These are phyloP conservation scores for Groenewaldozyma salmanticensis DNA, from an alignment of 805 yeast genomes.

Conservation along the genomic window DNA sequence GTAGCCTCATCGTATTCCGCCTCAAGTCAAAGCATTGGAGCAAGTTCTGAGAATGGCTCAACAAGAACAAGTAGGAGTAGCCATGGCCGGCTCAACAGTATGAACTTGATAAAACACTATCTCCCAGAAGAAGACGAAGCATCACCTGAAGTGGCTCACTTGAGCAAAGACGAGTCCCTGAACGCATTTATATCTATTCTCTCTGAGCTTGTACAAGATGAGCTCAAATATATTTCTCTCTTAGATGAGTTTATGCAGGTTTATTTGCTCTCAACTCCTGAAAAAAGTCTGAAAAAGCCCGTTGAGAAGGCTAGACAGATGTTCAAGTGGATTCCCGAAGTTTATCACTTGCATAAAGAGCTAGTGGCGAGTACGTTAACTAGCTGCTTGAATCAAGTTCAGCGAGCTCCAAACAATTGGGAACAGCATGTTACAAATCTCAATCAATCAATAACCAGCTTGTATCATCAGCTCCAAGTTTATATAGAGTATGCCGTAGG, in stretches of 20 bases:
- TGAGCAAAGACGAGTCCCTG: background rate
- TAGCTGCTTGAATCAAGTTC: slow-evolving; percentile 7
- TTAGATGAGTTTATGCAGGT: slow-evolving; percentile 10
- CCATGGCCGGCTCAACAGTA: slow-evolving; percentile 6
- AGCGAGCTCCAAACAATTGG: slow-evolving; percentile 5
- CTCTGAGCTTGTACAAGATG: background rate
- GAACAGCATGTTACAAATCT: slow-evolving; percentile 7
- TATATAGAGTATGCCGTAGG: slow-evolving; percentile 15
- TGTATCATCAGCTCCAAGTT: slow-evolving; percentile 8
- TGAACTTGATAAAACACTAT: slow-evolving; percentile 13
- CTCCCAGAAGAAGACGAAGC: slow-evolving; percentile 8
- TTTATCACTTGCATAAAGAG: slow-evolving; percentile 15
- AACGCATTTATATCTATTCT: background rate
- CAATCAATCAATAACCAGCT: slow-evolving; percentile 1
- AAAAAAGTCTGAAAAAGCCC: background rate
- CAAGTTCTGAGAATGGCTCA: background rate
- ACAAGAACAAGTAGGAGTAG: slow-evolving; percentile 1
- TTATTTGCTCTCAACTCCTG: slow-evolving; percentile 9
- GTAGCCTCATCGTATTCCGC: background rate
- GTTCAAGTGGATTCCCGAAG: slow-evolving; percentile 17
- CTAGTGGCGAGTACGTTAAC: slow-evolving; percentile 11
- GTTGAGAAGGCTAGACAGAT: slow-evolving; percentile 9
- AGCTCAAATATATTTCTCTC: slow-evolving; percentile 1
- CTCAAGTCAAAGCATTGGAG: background rate
- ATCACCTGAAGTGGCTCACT: background rate